Conservation (phyloP, 768 basidiomycete genomes). For the Trametes elegans region DNA sequence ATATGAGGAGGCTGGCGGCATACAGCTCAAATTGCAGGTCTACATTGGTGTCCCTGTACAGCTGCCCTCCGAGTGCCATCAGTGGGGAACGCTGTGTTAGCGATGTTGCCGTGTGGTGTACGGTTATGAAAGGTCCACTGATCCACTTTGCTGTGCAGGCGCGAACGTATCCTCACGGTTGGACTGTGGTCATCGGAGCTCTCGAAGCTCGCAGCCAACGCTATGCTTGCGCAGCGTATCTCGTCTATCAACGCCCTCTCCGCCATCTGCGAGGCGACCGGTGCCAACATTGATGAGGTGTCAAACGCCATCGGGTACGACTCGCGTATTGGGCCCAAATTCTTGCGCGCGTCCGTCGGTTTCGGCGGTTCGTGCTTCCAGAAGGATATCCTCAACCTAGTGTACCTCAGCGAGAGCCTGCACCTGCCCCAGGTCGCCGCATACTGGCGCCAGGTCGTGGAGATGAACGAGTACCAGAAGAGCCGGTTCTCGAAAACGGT, state of each 20-base stretch:
- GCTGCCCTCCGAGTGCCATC: too few relatives aligned
- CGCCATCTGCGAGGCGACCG: constrained; percentile 98
- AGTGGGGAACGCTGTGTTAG: not conserved
- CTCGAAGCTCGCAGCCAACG: constrained; percentile 97
- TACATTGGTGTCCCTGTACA: too few relatives aligned
- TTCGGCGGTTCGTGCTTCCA: constrained; percentile 99
- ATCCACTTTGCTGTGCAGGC: constrained; percentile 38
- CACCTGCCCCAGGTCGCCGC: constrained; percentile 96
- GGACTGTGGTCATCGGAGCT: constrained; percentile 99
- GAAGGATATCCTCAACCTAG: constrained; percentile 98
- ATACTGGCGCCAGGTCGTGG: constrained; percentile 96
- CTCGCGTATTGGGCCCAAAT: constrained; percentile 89
- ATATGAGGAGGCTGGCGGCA: too few relatives aligned
- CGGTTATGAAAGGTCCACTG: too few relatives aligned
- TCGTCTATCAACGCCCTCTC: constrained; percentile 98
- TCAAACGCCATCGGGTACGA: constrained; percentile 93
- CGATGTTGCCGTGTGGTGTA: too few relatives aligned
- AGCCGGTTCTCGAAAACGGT: constrained; percentile 92
- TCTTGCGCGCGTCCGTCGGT: constrained; percentile 93
- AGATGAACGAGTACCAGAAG: constrained; percentile 99
- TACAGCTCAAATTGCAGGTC: too few relatives aligned
- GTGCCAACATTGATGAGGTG: constrained; percentile 98
- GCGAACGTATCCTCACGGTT: constrained; percentile 82
- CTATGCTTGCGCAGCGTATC: constrained; percentile 99
- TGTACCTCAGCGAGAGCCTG: constrained; percentile 92